Base-by-base conservation (phyloP, 2,329 filamentous ascomycete species). In the Colletotrichum agaves region DNA sequence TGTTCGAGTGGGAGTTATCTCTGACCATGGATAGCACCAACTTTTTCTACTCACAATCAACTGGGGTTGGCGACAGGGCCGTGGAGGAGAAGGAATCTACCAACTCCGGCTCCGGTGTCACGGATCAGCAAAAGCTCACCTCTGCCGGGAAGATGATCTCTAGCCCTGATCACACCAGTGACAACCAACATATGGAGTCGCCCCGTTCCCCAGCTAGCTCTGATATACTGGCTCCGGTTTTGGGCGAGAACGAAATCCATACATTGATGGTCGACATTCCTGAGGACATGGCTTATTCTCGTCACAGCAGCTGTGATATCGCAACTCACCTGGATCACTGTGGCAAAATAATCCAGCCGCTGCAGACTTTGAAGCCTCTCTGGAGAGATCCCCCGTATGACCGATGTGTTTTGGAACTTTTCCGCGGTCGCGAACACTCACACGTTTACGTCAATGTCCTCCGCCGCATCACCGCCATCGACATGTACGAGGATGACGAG, bases 381-480 rank as follows among this genome's bases (percentile, higher is more conserved):
- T 17, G 46, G 27, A 65, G 55, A 44, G 43, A 61, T 15, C 60
- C 70, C 17, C 58, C 57, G 0, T 75, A 75, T 50, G 64, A 70
- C 27, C 59, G 53, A 3, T 33, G 13, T 2, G 73, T 76, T 17
- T 43, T 71, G 15, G 21, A 59, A 2, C 43, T 77, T 5, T 74
- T 76, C 44, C 39, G 27, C n/a, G 52, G 50, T 13, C 68, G 44
- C 5, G 53, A 50, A 7, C 17, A 53, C 6, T n/a, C n/a, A 2
- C 73, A 74, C 49, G 62, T 69, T 1, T 73, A 72, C 71, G 47
- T 76, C 33, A 73, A 71, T 11, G 49, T 61, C 17, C 8, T 15
- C n/a, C 17, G n/a, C 6, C 72, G 73, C 15, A 70, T 33, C 7
- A 74, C 70, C 10, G 74, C 75, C 12, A 61, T 78, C 10, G 74